Evolutionary conservation across 179 eudicot genomes (phyloP).

Genomic region (Beta lomatogona): DNA sequence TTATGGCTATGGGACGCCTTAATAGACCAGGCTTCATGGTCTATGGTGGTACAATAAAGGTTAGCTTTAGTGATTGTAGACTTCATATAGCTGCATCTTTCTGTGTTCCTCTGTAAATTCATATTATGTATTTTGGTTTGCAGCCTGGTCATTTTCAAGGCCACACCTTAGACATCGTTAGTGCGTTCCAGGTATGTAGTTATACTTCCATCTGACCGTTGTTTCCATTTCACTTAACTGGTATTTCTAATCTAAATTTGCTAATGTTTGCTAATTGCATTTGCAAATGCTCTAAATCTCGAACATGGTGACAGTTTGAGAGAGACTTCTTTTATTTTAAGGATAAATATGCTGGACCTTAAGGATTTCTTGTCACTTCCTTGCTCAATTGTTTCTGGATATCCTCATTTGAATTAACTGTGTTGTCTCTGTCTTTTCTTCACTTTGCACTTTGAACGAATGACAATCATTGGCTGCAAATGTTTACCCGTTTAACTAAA

Average conservation of each 20-base stretch:
- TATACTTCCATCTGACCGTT: not conserved
- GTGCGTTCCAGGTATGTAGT: constrained; percentile 86
- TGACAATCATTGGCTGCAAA: not conserved
- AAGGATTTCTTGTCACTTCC: not conserved
- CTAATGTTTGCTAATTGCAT: not conserved
- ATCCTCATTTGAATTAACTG: not conserved
- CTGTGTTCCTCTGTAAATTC: not conserved
- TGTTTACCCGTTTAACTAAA: not conserved
- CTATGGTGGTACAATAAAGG: constrained; percentile 98
- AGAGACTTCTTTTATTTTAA: not conserved
- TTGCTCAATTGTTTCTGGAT: not conserved
- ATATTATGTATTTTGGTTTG: constrained; percentile 30
- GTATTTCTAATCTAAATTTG: not conserved
- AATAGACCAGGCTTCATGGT: constrained; percentile 95
- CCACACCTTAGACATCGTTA: constrained; percentile 69
- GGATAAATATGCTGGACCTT: constrained; percentile 4
- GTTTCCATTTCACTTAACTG: constrained; percentile 1
- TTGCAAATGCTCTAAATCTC: not conserved
- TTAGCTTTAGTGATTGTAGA: constrained; percentile 27
- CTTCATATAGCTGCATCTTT: not conserved
- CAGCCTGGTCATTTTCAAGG: constrained; percentile 98
- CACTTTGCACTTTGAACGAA: not conserved
- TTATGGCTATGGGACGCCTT: constrained; percentile 98
- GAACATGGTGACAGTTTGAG: not conserved
- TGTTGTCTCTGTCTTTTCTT: not conserved